Base-by-base conservation (phyloP, 2,329 filamentous ascomycete genomes). In the Colletotrichum agaves region DNA sequence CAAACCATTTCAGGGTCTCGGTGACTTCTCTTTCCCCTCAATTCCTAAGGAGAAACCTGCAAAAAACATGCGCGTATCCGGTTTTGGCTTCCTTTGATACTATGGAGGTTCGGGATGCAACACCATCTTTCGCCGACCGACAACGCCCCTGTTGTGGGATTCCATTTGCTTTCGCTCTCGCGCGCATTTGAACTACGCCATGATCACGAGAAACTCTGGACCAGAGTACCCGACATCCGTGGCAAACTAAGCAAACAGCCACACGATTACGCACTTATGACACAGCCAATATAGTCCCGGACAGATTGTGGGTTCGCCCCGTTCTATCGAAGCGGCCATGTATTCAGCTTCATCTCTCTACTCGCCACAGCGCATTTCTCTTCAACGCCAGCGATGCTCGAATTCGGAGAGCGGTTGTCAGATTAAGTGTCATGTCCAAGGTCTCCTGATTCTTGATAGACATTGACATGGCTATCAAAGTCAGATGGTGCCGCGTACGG, bases 61-160 rank as follows among this genome's bases (percentile, higher is more conserved):
- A 23, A 23, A 55, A 31, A 47, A 61, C 44, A 50, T 61, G 61
- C 66, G 50, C 21, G n/a, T 46, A 10, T 41, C 66, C 62, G 47
- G 41, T 44, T 56, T 37, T 41, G 35, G 55, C 15, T 23, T 17
- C 31, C 19, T 13, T 19, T 12, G 37, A n/a, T 17, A 7, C 50
- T 19, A 6, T 8, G n/a, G 15, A 21, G 13, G 35, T 65, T 33
- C 31, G 33, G 3, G 46, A 37, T 21, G 46, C 35, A 5, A 33
- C 19, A 5, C 19, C 6, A 52, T 27, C 19, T 50, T 17, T 33
- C 3, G 19, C 31, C 50, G 31, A 21, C 39, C 19, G 31, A 53
- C 15, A 31, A 27, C 50, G 12, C 37, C 11, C 21, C 11, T 41
- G 21, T 4, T 7, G 27, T 27, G 37, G 37, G 41, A n/a, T 56